phyloP scores from a whole-genome alignment of 495 filamentous ascomycete genomes.

The Xylaria curta region DNA sequence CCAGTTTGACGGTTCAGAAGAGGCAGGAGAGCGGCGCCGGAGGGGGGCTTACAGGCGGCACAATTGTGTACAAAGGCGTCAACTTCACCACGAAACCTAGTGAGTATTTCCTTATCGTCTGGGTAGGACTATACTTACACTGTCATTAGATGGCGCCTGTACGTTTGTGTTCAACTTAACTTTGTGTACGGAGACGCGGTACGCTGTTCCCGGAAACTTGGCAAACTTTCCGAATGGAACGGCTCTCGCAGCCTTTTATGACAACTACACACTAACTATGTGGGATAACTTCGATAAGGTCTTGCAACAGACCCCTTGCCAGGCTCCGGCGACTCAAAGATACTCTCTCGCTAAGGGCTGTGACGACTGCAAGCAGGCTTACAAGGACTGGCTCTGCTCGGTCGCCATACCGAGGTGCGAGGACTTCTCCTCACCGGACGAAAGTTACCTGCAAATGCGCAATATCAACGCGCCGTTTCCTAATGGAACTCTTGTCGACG shows the following conservation, averaged over 20 bases:
- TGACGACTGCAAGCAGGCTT: slow-evolving; percentile 74
- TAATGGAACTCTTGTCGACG: slow-evolving; percentile 63
- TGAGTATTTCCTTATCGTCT: slow-evolving; percentile 47
- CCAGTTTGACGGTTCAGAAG: slow-evolving; percentile 56
- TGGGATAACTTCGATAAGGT: slow-evolving; percentile 81
- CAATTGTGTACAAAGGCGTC: slow-evolving; percentile 70
- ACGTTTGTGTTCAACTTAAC: slow-evolving; percentile 80
- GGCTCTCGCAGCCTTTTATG: slow-evolving; percentile 69
- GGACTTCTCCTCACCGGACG: slow-evolving; percentile 67
- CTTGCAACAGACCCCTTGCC: slow-evolving; percentile 83
- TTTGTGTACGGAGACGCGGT: slow-evolving; percentile 86
- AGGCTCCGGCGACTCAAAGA: slow-evolving; percentile 66
- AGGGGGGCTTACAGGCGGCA: slow-evolving; percentile 64
- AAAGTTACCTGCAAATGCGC: slow-evolving; percentile 66
- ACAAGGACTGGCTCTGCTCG: slow-evolving; percentile 93
- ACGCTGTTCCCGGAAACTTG: slow-evolving; percentile 85
- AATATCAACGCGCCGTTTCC: slow-evolving; percentile 72
- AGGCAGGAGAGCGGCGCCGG: slow-evolving; percentile 55
- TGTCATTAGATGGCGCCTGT: slow-evolving; percentile 56
- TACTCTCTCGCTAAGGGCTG: slow-evolving; percentile 85
- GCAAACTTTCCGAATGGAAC: slow-evolving; percentile 54
- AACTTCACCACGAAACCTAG: slow-evolving; percentile 78
- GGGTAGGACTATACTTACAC: slow-evolving; percentile 28
- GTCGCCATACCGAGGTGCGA: slow-evolving; percentile 91
- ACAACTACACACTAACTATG: slow-evolving; percentile 62